Base-by-base conservation (phyloP, 2,329 filamentous ascomycete genomes). In the Orbilia quercus region DNA sequence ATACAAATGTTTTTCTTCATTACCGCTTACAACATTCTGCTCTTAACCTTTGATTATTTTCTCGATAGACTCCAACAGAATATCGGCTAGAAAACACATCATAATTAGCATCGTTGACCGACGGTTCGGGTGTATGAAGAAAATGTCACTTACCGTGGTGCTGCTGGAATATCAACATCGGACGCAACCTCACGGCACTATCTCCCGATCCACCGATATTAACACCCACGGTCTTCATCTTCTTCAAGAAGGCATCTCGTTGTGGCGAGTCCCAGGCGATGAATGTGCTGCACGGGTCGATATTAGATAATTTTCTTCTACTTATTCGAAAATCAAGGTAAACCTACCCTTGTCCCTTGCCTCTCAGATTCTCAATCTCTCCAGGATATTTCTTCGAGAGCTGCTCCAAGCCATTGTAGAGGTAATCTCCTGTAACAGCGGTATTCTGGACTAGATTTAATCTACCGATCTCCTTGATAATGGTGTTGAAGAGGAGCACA, bases 141-240 rank as follows among this genome's bases (percentile, higher is more conserved):
- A 4, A 9, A 38, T 4, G 9, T 51, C 25, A 76, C 82, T 79
- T 78, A 83, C 83, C 93, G 82, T 98, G 94, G 80, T 90, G 87
- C 85, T 92, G 87, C 87, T 96, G 90, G 84, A 97, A 95, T 79
- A 93, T 89, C 77, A 97, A 83, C 93, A 96, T 96, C 45, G 92
- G 93, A 78, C 92, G 84, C 80, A 97, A 83, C 55, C 92, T 84
- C 11, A 97, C 90, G 25, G 93, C 91, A 60, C 79, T 84, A 78
- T 85, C 85, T 12, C 93, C 93, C 77, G 88, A 90, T 57, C 92
- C 92, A 74, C 92, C 93, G 80, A 96, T 91, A 82, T 96, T 96
- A 80, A 96, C 83, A 75, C 92, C 92, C 31, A 91, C 84, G 5
- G 82, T 83, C 88, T 96, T 96, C 75, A 90, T 91, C 83, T 87